Percentiles rank a stretch among this genome's conserved stretches.
These are phyloP conservation scores for Candida oleophila DNA, from an alignment of 805 yeast genomes.

Conservation along the genomic window DNA sequence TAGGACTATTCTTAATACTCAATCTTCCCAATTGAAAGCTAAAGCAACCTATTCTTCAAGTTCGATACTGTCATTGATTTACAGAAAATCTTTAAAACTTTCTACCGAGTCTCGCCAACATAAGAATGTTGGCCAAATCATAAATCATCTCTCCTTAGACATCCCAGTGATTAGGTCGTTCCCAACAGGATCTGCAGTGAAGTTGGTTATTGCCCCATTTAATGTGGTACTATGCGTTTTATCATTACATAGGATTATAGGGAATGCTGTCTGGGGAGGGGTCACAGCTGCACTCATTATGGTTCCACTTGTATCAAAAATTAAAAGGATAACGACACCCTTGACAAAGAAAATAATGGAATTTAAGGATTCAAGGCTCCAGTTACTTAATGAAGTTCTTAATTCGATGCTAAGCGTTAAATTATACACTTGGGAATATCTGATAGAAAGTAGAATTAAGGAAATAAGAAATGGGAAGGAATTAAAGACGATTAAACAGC, in stretches of 20 bases:
- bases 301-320: slow-evolving; percentile 28
- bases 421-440: slow-evolving; percentile 89
- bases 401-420: slow-evolving; percentile 36
- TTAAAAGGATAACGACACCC: slow-evolving; percentile 23
- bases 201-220: slow-evolving; percentile 15
- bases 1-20: slow-evolving; percentile 11
- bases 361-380: slow-evolving; percentile 35
- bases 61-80: slow-evolving; percentile 23
- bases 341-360: slow-evolving; percentile 28
- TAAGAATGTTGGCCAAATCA: slow-evolving; percentile 33
- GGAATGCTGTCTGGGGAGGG: slow-evolving; percentile 37
- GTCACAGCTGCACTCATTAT: slow-evolving; percentile 28
- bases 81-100: slow-evolving; percentile 26
- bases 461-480: slow-evolving; percentile 37
- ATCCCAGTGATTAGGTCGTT: slow-evolving; percentile 12
- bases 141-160: slow-evolving; percentile 33
- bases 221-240: slow-evolving; percentile 24
- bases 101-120: slow-evolving; percentile 31
- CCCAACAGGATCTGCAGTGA: background rate
- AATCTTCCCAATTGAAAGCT: slow-evolving; percentile 5
- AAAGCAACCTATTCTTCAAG: slow-evolving; percentile 14
- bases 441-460: slow-evolving; percentile 32
- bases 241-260: slow-evolving; percentile 33
- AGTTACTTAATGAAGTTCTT: slow-evolving; percentile 37
- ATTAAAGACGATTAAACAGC: slow-evolving; percentile 21